phyloP scores from a whole-genome alignment of 148 eudicot genomes.

The Rhododendron griersonianum region DNA sequence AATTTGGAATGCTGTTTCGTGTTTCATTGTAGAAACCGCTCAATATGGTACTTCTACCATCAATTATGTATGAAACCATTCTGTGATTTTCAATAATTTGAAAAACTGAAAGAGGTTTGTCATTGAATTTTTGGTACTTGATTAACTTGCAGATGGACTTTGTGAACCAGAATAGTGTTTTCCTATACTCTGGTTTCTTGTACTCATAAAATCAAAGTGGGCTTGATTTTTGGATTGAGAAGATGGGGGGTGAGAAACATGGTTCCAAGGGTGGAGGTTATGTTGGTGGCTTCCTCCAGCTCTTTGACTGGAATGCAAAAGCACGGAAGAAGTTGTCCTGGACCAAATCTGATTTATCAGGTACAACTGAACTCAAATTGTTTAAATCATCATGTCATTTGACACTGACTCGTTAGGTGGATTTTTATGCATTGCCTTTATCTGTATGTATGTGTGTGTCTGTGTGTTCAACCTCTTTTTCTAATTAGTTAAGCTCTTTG shows the following conservation, averaged over 20 bases:
- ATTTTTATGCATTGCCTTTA: not conserved
- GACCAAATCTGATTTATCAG: slow-evolving; percentile 68
- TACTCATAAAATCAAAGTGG: slow-evolving; percentile 11
- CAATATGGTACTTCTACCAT: not conserved
- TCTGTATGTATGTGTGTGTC: not conserved
- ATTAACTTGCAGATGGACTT: slow-evolving; percentile 15
- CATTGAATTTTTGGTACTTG: not conserved
- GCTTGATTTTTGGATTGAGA: slow-evolving; percentile 13
- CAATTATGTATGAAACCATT: no score
- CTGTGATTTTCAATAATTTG: not conserved
- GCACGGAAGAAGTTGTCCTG: slow-evolving; percentile 88
- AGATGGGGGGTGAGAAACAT: slow-evolving; percentile 71
- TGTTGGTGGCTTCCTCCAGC: slow-evolving; percentile 89
- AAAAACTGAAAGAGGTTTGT: not conserved
- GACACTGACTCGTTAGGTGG: not conserved
- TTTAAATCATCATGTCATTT: not conserved
- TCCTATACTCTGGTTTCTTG: not conserved
- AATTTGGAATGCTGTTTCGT: not conserved
- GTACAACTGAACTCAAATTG: slow-evolving; percentile 24
- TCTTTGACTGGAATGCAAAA: slow-evolving; percentile 97
- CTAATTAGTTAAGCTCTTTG: slow-evolving; percentile 10
- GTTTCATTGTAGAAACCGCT: not conserved
- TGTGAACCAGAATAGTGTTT: not conserved
- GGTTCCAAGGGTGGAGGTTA: slow-evolving; percentile 72
- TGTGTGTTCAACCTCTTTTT: not conserved